Base-by-base conservation (phyloP, 805 yeast genomes). In the Wickerhamiella dianesei region DNA sequence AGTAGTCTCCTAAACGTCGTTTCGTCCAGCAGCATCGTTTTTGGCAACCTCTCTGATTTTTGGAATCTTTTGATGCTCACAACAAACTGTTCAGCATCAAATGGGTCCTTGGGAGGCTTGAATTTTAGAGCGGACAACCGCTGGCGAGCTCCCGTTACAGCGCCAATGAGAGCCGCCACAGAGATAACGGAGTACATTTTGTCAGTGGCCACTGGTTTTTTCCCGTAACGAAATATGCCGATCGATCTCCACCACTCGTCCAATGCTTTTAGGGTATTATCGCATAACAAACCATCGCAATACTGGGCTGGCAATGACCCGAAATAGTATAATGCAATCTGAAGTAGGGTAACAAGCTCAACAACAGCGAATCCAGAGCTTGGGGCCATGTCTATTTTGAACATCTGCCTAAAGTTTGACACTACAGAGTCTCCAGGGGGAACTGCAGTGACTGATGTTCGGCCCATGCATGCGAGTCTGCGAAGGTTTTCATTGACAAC, bases 261-360 rank as follows among this genome's bases (percentile, higher is more conserved):
- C 20, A 86, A 72, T 0, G 94, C 94, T 19, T 64, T 70, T 50
- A 80, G 80, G 0, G 98, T 89, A 48, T 73, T 71, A 48, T 77
- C 75, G 61, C 97, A 89, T 2, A 87, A 65, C 14, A 89, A 65
- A 0, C 98, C 97, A 64, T 92, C 96, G 48, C 84, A 83, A 53
- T 73, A 77, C 29, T 65, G 65, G 0, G 84, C 78, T 44, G 78
- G 80, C 13, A 86, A 68, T 39, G 86, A 63, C 47, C 79, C 82
- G 62, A 82, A 88, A 62, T 87, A 88, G 56, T 76, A 81, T 20
- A 89, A 69, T 37, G 82, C 74, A 1, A 79, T 77, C 63, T 89
- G 98, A 1, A 84, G 67, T 21, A 86, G 60, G 37, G 78, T 75
- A 2, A 87, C 80, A 41, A 92, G 63, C 59, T 86, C 95, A 25